Percentiles rank a stretch among this genome's conserved stretches.
These are phyloP conservation scores for Calonectria ilicicola DNA, from an alignment of 2,329 filamentous ascomycete species.

Conservation along the genomic window DNA sequence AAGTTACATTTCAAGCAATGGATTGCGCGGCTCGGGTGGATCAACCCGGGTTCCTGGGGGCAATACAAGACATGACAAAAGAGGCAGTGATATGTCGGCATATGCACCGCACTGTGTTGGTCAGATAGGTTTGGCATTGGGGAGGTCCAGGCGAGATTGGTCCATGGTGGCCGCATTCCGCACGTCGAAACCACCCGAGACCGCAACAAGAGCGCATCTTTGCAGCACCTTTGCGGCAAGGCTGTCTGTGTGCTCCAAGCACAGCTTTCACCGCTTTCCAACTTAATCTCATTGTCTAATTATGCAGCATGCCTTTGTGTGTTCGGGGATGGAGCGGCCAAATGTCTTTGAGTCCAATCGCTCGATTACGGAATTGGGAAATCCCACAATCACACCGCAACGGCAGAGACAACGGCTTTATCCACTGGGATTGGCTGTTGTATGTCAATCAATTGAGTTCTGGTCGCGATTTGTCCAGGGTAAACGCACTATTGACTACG, in stretches of 20 bases:
- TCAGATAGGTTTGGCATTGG: background rate
- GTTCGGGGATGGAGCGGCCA: background rate
- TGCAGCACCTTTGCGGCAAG: background rate
- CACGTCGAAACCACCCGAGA: background rate
- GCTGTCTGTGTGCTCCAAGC: background rate
- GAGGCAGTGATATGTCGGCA: conserved; percentile 4
- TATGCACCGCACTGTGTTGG: conserved; percentile 15
- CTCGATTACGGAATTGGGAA: background rate
- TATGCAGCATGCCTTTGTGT: background rate
- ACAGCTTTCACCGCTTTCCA: background rate
- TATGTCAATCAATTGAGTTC: background rate
- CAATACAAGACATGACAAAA: background rate
- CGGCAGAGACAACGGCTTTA: background rate
- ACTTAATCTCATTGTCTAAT: conserved; percentile 4
- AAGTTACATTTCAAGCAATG: conserved; percentile 10
- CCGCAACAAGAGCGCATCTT: background rate
- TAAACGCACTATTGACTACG: background rate
- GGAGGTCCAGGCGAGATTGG: conserved; percentile 13
- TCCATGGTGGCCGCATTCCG: conserved; percentile 14
- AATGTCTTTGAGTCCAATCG: background rate
- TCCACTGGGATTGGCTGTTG: background rate
- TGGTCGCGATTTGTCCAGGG: background rate
- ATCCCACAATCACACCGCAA: background rate
- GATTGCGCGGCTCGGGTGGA: conserved; percentile 15
- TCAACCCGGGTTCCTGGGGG: conserved; percentile 7